These are phyloP conservation scores for Cyclotella atomus DNA, from an alignment of 108 stramenopile species.

Conservation along the genomic window DNA sequence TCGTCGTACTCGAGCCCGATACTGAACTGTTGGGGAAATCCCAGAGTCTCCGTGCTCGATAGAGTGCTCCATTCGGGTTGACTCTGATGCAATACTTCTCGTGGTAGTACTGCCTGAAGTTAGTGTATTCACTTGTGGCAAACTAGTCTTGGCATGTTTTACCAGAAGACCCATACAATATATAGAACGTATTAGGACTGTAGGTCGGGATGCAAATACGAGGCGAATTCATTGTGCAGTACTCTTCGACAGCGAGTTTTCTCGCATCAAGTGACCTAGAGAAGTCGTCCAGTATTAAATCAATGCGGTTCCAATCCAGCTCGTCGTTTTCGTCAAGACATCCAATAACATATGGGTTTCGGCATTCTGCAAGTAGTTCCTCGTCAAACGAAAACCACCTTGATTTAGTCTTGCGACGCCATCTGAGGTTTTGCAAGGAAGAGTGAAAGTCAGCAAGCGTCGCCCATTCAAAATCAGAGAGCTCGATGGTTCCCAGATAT, in stretches of 20 bases:
- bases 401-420: slow-evolving; percentile 43
- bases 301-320: slow-evolving; percentile 56
- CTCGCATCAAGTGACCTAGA: slow-evolving; percentile 39
- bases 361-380: slow-evolving; percentile 4
- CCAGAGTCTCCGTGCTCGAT: slow-evolving; percentile 47
- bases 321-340: slow-evolving; percentile 25
- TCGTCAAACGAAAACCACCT: slow-evolving; percentile 33
- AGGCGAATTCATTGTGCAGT: slow-evolving; percentile 16
- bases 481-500: not conserved
- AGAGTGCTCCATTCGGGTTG: slow-evolving; percentile 28
- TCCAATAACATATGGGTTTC: slow-evolving; percentile 47
- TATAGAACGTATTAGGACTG: slow-evolving; percentile 31
- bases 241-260: slow-evolving; percentile 16
- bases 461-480: slow-evolving; percentile 23
- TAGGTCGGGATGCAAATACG: slow-evolving; percentile 53
- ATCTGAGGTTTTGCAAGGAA: slow-evolving; percentile 54
- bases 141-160: slow-evolving; percentile 41
- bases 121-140: slow-evolving; percentile 34
- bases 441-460: slow-evolving; percentile 35
- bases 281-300: slow-evolving; percentile 37
- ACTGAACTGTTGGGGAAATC: slow-evolving; percentile 31
- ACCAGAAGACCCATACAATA: slow-evolving; percentile 46
- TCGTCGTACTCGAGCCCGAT: not conserved
- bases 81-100: slow-evolving; percentile 15
- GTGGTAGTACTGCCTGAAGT: slow-evolving; percentile 52